phyloP scores from a whole-genome alignment of 129 eudicot genomes.

The Smallanthus sonchifolius region DNA sequence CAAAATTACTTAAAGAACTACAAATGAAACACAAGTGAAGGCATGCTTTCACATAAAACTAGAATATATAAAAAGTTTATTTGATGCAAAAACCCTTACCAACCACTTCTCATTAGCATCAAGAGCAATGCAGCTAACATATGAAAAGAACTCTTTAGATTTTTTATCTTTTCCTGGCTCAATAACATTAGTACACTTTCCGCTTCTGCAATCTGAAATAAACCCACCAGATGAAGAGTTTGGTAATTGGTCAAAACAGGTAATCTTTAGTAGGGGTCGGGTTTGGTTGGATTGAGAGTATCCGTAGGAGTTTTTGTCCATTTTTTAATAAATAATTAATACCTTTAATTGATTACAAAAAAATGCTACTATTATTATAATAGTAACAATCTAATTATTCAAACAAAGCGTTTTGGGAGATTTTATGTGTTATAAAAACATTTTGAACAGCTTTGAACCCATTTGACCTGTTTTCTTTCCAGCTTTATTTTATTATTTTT shows the following conservation, averaged over 20 bases:
- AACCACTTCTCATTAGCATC: constrained; percentile 98
- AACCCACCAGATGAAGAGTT: constrained; percentile 17
- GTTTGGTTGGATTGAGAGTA: neutral
- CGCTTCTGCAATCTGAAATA: constrained; percentile 73
- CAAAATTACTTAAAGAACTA: neutral
- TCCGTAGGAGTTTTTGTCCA: neutral
- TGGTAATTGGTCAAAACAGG: neutral
- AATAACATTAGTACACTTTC: constrained; percentile 67
- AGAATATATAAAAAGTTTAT: neutral
- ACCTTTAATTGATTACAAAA: neutral
- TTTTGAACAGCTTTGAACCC: neutral
- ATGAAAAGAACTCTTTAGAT: constrained; percentile 39
- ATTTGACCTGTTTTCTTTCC: neutral
- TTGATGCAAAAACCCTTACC: constrained; percentile 55
- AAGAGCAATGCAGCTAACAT: constrained; percentile 82
- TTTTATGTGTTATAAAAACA: neutral
- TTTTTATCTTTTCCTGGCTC: constrained; percentile 47
- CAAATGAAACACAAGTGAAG: neutral
- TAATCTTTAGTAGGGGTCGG: neutral
- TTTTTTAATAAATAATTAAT: neutral
- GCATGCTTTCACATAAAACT: neutral
- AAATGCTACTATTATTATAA: neutral
- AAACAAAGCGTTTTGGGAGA: neutral
- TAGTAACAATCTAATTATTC: neutral
- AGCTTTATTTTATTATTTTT: neutral